Base-by-base conservation (phyloP, 257 asterid genomes). In the Solanum virginianum region DNA sequence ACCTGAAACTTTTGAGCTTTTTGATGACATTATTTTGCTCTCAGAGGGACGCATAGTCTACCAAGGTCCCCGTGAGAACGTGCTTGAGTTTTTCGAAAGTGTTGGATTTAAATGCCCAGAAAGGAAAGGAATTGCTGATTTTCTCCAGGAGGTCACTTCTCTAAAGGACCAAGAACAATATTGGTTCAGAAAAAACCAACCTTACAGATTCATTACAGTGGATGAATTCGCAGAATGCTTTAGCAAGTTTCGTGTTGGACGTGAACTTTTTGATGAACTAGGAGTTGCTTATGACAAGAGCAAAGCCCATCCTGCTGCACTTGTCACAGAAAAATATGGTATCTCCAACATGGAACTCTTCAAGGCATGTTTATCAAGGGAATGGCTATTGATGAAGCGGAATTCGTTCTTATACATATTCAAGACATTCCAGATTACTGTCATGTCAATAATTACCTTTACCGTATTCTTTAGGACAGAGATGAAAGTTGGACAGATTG, bases 101-200 rank as follows among this genome's bases (percentile, higher is more conserved):
- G 95, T 93, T 56, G 99, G 99, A n/a, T 97, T 97, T 90, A 94
- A 89, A 85, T 95, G 99, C 83, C 99, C 99, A 0, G 95, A 94
- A 29, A 94, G 99, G 89, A 95, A 95, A 87, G 99, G 98, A 18
- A 92, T 92, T 24, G 98, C 99, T 3, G 99, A 97, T 83, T 97
- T 97, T 86, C 89, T 97, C 41, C 99, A 97, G 87, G 99, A 96
- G 90, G 98, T 96, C 32, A 96, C 98, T 54, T 96, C 99, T 26
- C 5, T 85, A 57, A 96, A 94, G 86, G 99, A 96, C 80, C 99
- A 96, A 89, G 94, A 91, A 80, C 98, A 96, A 53, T 96, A 95
- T 89, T 96, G 99, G 99, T 92, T 29, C 90, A 91, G 85, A 63
- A 93, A 92, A 80, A 74, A 90, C 22, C 93, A 92, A 66, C 93